phyloP scores from a whole-genome alignment of 1,284 basidiomycete species.

The Cutaneotrichosporon cutaneum region DNA sequence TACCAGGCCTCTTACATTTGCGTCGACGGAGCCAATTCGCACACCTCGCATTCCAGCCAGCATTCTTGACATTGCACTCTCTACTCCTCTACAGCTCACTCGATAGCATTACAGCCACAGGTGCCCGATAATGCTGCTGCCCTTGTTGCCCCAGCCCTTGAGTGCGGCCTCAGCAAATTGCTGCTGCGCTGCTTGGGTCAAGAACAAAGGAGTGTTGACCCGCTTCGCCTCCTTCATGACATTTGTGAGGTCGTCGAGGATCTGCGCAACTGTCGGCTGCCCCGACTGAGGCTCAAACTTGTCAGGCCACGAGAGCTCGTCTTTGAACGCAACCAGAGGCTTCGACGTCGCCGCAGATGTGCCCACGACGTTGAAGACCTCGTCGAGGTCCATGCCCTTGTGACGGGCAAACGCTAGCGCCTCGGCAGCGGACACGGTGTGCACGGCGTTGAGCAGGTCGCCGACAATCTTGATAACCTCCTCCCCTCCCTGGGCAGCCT shows the following conservation, averaged over 20 bases:
- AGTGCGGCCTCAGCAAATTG: constrained; percentile 29
- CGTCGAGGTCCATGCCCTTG: constrained; percentile 45
- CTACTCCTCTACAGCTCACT: not conserved
- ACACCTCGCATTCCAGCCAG: too few relatives aligned
- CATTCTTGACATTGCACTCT: too few relatives aligned
- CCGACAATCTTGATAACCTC: constrained; percentile 40
- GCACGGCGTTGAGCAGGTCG: constrained; percentile 45
- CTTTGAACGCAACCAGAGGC: constrained; percentile 14
- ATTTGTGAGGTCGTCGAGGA: constrained; percentile 17
- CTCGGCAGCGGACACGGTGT: constrained; percentile 50
- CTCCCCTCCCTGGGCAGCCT: constrained; percentile 24
- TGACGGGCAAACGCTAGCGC: constrained; percentile 47
- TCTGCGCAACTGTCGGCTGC: constrained; percentile 13
- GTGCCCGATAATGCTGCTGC: constrained; percentile 12
- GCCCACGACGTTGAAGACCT: constrained; percentile 44
- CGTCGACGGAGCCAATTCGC: too few relatives aligned
- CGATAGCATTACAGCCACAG: constrained; percentile 2
- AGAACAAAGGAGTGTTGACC: constrained; percentile 37
- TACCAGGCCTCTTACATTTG: too few relatives aligned
- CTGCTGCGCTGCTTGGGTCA: constrained; percentile 39
- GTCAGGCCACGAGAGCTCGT: constrained; percentile 12
- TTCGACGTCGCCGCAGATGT: constrained; percentile 27
- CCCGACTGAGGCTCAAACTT: constrained; percentile 1
- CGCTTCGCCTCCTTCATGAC: constrained; percentile 39
- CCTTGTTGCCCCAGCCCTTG: constrained; percentile 8